Base-by-base conservation (phyloP, 371 early-diverging fungal genomes). In the Apophysomyces ossiformis region DNA sequence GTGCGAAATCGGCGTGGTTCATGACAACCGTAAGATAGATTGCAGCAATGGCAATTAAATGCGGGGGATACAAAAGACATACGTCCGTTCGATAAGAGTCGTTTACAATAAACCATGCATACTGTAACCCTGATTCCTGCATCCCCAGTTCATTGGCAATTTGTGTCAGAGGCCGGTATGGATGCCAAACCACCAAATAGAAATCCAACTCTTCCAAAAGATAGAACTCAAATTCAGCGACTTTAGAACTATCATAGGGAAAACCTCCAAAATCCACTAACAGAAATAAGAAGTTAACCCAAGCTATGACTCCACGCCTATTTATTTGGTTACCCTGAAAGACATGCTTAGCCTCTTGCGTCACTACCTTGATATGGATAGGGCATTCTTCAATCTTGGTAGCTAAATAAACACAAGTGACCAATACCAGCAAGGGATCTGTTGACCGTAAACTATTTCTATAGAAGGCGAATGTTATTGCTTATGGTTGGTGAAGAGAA, bases 181-280 rank as follows among this genome's bases (percentile, higher is more conserved):
- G 95, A 65, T 95, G 95, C 81, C 89, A 94, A 0, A 94, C 87
- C 54, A 95, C 91, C 65, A 93, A 69, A 66, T 91, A 91, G 69
- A 94, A 95, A 61, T 93, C 88, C 56, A 96, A 82, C 38, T 94
- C 95, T 71, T 96, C 96, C 47, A 96, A 61, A 38, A 96, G 69
- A 65, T 95, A 93, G 74, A 93, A 94, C 70, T 96, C 96, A 75
- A 92, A 94, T 59, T 95, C 96, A 43, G 95, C 95, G 57, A 96
- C 86, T 68, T 89, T 86, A 13, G 83, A 73, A 41, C 87, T 81
- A 26, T 93, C 93, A 67, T 93, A 95, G 0, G 86, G 83, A 64
- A 92, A 93, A 37, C 79, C 82, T 35, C 80, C 80, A 72, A 81
- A 76, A 32, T 84, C 82, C 16, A 66, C 77, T 69, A 44, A 21